Percentiles rank a stretch among this genome's conserved stretches.
Conservation (phyloP, 352 stramenopile species). For the Phytophthora agathidicida region DNA sequence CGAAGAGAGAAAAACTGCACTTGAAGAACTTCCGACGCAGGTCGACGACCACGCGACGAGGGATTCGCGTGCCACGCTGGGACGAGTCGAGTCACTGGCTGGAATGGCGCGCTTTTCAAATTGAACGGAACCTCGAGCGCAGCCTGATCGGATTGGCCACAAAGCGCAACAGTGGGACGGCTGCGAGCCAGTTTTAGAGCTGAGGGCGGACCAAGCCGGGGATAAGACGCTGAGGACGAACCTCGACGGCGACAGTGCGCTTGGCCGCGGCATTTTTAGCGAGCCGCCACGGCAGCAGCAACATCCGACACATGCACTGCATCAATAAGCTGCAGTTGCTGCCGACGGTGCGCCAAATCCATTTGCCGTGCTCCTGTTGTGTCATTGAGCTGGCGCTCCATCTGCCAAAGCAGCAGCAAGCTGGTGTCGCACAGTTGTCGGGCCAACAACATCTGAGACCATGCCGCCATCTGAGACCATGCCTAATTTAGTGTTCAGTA, state of each 20-base stretch:
- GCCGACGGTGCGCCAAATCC: constrained; percentile 14
- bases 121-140: constrained; percentile 9
- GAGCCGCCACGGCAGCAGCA: background rate
- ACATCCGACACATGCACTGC: too few relatives aligned
- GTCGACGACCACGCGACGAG: constrained; percentile 17
- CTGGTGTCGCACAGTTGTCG: constrained; percentile 3
- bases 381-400: constrained; percentile 12
- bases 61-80: constrained; percentile 14
- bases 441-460: background rate
- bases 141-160: constrained; percentile 25
- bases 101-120: constrained; percentile 28
- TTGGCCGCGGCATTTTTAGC: constrained; percentile 13
- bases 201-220: constrained; percentile 25
- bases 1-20: constrained; percentile 25
- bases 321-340: too few relatives aligned
- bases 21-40: constrained; percentile 30
- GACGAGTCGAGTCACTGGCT: constrained; percentile 25
- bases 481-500: background rate
- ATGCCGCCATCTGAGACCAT: background rate
- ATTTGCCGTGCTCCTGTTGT: constrained; percentile 14
- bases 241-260: background rate
- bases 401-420: constrained; percentile 17
- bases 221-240: constrained; percentile 12
- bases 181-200: constrained; percentile 20
- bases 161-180: constrained; percentile 23